Conservation (phyloP, 176 grass and related monocot species). For the Oryza punctata region DNA sequence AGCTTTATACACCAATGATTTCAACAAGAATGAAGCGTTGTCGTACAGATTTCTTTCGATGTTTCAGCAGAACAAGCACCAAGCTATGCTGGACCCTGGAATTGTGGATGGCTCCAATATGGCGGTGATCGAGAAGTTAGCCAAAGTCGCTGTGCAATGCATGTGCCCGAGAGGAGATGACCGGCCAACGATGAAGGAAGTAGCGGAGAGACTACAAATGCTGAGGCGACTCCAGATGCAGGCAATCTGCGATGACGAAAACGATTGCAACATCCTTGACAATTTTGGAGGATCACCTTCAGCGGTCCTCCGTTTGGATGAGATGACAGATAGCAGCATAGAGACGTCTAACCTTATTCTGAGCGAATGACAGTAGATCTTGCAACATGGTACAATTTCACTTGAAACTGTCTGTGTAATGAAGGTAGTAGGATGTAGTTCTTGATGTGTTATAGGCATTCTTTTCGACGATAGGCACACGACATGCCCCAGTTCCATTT, state of each 20-base stretch:
- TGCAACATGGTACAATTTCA: no score
- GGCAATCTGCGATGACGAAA: neutral
- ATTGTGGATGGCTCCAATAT: neutral
- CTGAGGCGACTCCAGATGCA: slow-evolving; percentile 1
- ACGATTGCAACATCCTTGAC: neutral
- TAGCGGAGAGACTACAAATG: neutral
- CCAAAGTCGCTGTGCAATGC: neutral
- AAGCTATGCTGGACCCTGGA: neutral
- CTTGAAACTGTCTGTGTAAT: no score
- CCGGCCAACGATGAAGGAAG: neutral
- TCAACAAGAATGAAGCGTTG: neutral
- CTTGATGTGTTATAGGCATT: no score
- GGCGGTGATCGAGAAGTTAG: neutral
- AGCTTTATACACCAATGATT: slow-evolving; percentile 28
- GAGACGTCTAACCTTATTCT: neutral
- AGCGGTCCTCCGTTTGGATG: neutral
- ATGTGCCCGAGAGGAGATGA: neutral
- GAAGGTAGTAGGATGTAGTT: no score
- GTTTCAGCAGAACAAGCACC: slow-evolving; percentile 4
- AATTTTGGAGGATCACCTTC: neutral
- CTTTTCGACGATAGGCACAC: no score
- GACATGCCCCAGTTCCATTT: no score
- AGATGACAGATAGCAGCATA: neutral
- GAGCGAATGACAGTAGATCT: neutral
- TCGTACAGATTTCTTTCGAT: neutral